Conservation (phyloP, 2,329 filamentous ascomycete genomes). For the Amesomyces nigricolor region DNA sequence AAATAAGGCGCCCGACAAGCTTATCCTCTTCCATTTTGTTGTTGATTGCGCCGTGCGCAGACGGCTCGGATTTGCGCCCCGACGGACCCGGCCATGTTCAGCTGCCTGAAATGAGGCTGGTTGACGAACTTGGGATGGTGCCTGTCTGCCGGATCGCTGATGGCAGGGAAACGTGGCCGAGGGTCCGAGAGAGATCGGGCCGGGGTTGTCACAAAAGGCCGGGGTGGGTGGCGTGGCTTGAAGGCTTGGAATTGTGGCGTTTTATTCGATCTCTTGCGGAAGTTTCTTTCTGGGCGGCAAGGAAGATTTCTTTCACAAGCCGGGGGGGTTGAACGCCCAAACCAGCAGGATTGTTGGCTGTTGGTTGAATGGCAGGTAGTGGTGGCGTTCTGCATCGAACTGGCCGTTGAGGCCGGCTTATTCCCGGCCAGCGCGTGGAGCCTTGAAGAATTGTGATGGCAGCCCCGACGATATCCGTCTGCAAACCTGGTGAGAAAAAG, state of each 20-base stretch:
- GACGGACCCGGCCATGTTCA: background rate
- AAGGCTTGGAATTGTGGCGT: too few species aligned
- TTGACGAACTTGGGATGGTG: background rate
- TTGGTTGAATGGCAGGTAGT: background rate
- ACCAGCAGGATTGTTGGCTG: background rate
- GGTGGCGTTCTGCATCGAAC: background rate
- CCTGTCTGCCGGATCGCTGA: background rate
- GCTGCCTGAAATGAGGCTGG: too few species aligned
- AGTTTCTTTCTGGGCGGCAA: background rate
- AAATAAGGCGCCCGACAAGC: background rate
- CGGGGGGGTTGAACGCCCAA: background rate
- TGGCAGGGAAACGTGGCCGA: too few species aligned
- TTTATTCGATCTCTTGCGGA: too few species aligned
- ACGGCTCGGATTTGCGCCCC: background rate
- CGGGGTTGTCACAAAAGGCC: too few species aligned
- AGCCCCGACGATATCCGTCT: background rate
- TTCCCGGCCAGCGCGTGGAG: background rate
- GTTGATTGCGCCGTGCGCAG: background rate
- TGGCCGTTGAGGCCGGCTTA: background rate
- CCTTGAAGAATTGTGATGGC: background rate
- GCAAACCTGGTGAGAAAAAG: constrained; percentile 1
- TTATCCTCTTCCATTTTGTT: background rate
- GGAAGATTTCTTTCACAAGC: background rate
- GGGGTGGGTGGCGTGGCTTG: too few species aligned
- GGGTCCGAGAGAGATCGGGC: too few species aligned